These are phyloP conservation scores for Neonectria ditissima DNA, from an alignment of 2,329 filamentous ascomycete genomes.

Conservation along the genomic window DNA sequence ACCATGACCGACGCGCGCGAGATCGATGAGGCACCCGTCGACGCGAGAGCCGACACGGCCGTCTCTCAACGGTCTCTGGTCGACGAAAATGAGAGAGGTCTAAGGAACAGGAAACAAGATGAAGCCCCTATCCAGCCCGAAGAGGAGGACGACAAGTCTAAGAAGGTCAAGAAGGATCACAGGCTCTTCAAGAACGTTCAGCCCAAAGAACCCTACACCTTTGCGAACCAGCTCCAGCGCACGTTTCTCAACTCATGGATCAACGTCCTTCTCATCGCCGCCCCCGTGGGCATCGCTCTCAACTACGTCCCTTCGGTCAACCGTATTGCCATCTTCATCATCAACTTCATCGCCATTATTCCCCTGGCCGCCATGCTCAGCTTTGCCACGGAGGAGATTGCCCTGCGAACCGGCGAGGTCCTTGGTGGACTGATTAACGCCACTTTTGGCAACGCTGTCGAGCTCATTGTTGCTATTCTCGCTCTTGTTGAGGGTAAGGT, in stretches of 20 bases:
- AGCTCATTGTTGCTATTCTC: slow-evolving; percentile 89
- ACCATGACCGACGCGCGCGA: slow-evolving; percentile 38
- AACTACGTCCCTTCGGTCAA: slow-evolving; percentile 70
- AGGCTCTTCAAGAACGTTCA: slow-evolving; percentile 59
- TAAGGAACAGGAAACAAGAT: slow-evolving; percentile 50
- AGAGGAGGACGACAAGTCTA: slow-evolving; percentile 42
- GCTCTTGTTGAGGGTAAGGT: slow-evolving; percentile 80
- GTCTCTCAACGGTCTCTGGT: slow-evolving; percentile 35
- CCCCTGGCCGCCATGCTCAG: slow-evolving; percentile 88
- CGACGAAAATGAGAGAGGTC: slow-evolving; percentile 36
- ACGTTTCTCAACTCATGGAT: slow-evolving; percentile 87
- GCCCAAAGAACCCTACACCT: slow-evolving; percentile 68
- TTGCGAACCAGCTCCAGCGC: slow-evolving; percentile 75
- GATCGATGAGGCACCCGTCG: slow-evolving; percentile 38
- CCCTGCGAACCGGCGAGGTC: slow-evolving; percentile 83
- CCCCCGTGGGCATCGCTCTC: slow-evolving; percentile 82
- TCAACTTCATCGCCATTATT: slow-evolving; percentile 95
- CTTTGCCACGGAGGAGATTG: slow-evolving; percentile 91
- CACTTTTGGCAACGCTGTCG: slow-evolving; percentile 92
- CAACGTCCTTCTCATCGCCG: slow-evolving; percentile 83
- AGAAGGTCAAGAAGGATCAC: slow-evolving; percentile 54
- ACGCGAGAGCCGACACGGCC: slow-evolving; percentile 35
- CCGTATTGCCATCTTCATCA: slow-evolving; percentile 77
- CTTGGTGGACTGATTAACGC: slow-evolving; percentile 91
- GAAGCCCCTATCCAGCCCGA: slow-evolving; percentile 20